These are phyloP conservation scores for Mollisiaceae sp. DNA, from an alignment of 2,329 filamentous ascomycete species.

Conservation along the genomic window DNA sequence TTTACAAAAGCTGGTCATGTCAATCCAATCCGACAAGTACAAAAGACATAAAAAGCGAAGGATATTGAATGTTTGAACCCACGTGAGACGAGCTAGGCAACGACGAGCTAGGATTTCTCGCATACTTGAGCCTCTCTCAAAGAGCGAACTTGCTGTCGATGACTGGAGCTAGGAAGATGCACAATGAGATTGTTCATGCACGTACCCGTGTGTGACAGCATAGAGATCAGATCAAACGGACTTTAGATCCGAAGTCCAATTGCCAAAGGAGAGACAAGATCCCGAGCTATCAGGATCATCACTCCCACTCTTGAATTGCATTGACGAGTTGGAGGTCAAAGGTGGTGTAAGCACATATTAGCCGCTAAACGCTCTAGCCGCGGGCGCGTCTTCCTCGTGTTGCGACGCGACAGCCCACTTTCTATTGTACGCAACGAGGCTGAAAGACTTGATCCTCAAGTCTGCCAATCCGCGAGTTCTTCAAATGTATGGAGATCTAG, in stretches of 20 bases:
- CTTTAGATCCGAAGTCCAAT: no score
- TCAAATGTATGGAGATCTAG: conserved; percentile 74
- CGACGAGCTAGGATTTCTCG: no score
- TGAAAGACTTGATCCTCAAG: conserved; percentile 11
- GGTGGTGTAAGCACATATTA: conserved; percentile 1
- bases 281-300: background rate
- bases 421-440: conserved; percentile 18
- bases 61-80: no score
- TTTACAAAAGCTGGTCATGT: no score
- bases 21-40: no score
- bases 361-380: conserved; percentile 10
- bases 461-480: background rate
- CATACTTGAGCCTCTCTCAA: background rate
- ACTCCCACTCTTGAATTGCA: background rate
- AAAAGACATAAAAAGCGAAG: no score
- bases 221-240: no score
- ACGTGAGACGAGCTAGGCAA: no score
- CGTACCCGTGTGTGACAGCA: conserved; percentile 16
- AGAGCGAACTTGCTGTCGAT: background rate
- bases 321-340: conserved; percentile 4
- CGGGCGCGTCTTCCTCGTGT: conserved; percentile 7
- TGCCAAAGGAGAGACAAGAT: no score
- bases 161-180: background rate
- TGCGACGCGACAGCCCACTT: conserved; percentile 9
- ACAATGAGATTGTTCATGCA: conserved; percentile 34